Conservation (phyloP, 208 protist genomes). For the Leishmania arabica region DNA sequence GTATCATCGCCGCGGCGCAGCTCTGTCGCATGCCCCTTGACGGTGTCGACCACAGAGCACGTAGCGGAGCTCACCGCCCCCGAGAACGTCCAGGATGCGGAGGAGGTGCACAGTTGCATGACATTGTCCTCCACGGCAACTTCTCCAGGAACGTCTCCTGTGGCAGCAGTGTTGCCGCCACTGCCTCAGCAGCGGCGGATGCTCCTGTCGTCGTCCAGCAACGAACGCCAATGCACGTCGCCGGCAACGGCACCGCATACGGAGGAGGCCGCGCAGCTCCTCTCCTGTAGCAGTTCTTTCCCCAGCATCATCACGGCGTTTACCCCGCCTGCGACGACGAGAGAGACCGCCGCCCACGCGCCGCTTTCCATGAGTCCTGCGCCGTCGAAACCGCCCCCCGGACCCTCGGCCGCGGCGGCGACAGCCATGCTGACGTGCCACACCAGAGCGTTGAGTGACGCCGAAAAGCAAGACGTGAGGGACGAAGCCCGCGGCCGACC, state of each 20-base stretch:
- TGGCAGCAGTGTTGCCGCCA: neutral
- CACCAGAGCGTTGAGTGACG: neutral
- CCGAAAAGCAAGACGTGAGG: neutral
- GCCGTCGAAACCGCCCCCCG: neutral
- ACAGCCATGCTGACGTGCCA: neutral
- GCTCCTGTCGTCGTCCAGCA: constrained; percentile 3
- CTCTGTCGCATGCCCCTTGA: neutral
- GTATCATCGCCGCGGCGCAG: neutral
- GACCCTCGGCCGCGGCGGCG: neutral
- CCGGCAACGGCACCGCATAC: neutral
- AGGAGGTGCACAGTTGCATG: constrained; percentile 26
- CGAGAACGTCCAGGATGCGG: constrained; percentile 9
- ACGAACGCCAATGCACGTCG: neutral
- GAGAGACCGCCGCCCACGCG: neutral
- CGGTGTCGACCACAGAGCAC: neutral
- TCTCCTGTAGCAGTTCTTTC: neutral
- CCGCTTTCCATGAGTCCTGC: neutral
- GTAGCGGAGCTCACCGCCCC: neutral
- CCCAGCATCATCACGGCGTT: neutral
- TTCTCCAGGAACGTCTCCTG: neutral
- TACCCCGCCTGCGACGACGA: neutral
- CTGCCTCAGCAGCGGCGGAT: neutral
- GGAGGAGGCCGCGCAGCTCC: neutral
- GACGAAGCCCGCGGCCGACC: neutral
- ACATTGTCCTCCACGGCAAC: constrained; percentile 26